Conservation (phyloP, 1,284 basidiomycete genomes). For the Ganoderma multipileum region DNA sequence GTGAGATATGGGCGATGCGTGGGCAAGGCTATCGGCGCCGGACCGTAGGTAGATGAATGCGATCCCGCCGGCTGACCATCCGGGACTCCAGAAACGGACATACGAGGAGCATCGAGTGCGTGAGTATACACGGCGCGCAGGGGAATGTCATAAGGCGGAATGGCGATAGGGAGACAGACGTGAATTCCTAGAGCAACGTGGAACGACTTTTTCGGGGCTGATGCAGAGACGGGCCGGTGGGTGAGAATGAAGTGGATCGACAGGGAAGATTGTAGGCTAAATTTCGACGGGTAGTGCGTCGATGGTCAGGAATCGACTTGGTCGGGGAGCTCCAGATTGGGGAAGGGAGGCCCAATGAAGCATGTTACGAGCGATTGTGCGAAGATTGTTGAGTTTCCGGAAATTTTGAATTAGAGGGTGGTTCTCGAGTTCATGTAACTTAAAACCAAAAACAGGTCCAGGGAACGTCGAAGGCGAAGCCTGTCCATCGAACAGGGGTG, state of each 20-base stretch:
- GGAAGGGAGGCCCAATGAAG: neutral
- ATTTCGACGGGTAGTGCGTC: neutral
- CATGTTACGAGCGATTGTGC: neutral
- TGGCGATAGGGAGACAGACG: neutral
- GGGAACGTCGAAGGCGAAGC: neutral
- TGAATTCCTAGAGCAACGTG: neutral
- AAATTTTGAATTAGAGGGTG: neutral
- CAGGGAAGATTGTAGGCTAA: neutral
- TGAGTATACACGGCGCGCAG: too few relatives aligned
- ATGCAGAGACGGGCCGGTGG: neutral
- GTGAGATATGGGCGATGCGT: constrained; percentile 29
- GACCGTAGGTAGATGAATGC: constrained; percentile 21
- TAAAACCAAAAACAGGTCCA: constrained; percentile 1
- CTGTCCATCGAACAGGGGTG: neutral
- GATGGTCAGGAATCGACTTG: neutral
- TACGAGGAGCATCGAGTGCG: neutral
- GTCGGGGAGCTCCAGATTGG: neutral
- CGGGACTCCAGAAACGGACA: neutral
- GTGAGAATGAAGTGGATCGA: neutral
- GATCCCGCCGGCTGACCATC: neutral
- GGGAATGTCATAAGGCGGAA: too few relatives aligned
- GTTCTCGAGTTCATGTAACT: neutral
- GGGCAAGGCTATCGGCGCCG: constrained; percentile 29
- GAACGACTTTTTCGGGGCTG: neutral
- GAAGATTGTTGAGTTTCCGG: neutral